These are phyloP conservation scores for Phlyctochytrium bullatum DNA, from an alignment of 192 early-diverging fungal genomes.

Conservation along the genomic window DNA sequence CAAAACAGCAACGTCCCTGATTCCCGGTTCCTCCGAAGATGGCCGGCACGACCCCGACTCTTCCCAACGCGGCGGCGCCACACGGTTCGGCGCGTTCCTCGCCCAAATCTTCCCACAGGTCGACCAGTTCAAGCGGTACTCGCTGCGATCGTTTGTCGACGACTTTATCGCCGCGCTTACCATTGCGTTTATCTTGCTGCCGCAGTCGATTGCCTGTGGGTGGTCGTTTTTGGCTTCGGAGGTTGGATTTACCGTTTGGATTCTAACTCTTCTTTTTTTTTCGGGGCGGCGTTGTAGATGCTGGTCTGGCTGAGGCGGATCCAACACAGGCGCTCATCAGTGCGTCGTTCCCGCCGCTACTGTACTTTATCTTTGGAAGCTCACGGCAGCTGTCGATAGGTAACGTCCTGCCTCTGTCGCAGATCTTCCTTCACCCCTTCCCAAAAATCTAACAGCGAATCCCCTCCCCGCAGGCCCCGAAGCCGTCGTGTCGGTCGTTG, in stretches of 20 bases:
- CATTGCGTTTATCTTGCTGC: constrained; percentile 41
- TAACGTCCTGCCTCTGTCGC: too few relatives aligned
- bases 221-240: not conserved
- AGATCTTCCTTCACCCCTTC: too few relatives aligned
- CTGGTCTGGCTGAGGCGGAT: constrained; percentile 26
- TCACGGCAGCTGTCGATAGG: constrained; percentile 40
- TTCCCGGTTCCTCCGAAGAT: too few relatives aligned
- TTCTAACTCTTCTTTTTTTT: not conserved
- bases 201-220: constrained; percentile 43
- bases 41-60: too few relatives aligned
- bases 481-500: constrained; percentile 15
- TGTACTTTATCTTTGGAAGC: constrained; percentile 42
- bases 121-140: constrained; percentile 8
- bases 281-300: constrained; percentile 1
- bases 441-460: not conserved
- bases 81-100: too few relatives aligned
- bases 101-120: constrained; percentile 12
- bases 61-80: too few relatives aligned
- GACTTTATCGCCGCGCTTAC: constrained; percentile 39
- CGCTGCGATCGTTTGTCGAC: constrained; percentile 4
- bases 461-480: constrained; percentile 7
- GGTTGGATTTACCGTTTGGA: not conserved
- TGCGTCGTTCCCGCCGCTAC: constrained; percentile 31
- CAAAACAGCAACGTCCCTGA: too few relatives aligned
- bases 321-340: constrained; percentile 31